A percentile compares a stretch with the other conserved stretches of the same genome.
Conservation (phyloP, 768 basidiomycete genomes). For the Phaeotremella fagi region DNA sequence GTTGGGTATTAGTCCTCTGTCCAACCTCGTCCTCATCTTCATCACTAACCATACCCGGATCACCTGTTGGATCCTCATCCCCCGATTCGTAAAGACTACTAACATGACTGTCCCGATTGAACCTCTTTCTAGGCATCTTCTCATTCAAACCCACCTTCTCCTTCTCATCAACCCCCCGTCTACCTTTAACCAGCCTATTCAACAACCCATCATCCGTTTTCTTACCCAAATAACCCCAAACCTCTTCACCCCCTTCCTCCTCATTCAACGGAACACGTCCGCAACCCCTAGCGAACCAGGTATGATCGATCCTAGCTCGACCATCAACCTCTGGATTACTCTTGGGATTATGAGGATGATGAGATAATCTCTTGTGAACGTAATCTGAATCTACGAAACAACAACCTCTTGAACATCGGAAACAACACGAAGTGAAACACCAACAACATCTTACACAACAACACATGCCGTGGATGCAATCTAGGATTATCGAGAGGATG, state of each 20-base stretch:
- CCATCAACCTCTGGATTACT: not conserved
- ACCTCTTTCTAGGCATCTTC: conserved; percentile 15
- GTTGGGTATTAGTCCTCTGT: too few species aligned
- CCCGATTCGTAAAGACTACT: too few species aligned
- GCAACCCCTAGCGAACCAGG: not conserved
- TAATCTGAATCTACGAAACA: not conserved
- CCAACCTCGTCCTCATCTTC: not conserved
- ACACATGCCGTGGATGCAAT: not conserved
- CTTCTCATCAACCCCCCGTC: not conserved
- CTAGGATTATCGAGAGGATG: not conserved
- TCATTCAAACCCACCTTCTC: conserved; percentile 3
- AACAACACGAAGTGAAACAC: not conserved
- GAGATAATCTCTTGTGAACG: not conserved
- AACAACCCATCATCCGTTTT: not conserved
- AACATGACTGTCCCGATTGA: not conserved
- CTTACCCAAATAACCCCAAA: not conserved
- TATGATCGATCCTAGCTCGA: not conserved
- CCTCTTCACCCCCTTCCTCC: conserved; percentile 8
- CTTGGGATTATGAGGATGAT: not conserved
- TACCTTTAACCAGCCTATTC: not conserved
- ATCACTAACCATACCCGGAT: too few species aligned
- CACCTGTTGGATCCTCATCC: too few species aligned
- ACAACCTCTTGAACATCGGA: not conserved
- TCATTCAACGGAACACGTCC: not conserved
- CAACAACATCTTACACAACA: not conserved